These are phyloP conservation scores for Delphinella strobiligena DNA, from an alignment of 2,329 filamentous ascomycete genomes.

Conservation along the genomic window DNA sequence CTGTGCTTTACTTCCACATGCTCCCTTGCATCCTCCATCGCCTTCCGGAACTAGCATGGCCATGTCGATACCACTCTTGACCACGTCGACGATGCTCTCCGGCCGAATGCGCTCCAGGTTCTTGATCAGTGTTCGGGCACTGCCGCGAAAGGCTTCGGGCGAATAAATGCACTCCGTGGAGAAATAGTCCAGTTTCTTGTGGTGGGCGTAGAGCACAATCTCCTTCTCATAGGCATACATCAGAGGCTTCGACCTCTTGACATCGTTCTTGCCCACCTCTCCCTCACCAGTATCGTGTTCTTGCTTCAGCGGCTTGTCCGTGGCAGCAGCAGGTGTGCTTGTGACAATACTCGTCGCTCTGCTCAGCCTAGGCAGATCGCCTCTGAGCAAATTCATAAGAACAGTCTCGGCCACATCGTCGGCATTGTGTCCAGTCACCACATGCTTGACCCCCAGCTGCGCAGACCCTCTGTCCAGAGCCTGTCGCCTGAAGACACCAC, in stretches of 20 bases:
- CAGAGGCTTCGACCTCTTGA: constrained; percentile 89
- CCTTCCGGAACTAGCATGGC: constrained; percentile 62
- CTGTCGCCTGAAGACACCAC: constrained; percentile 88
- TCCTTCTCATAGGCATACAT: constrained; percentile 99
- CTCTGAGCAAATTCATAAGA: constrained; percentile 89
- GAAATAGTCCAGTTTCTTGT: constrained; percentile 96
- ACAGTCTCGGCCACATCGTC: constrained; percentile 97
- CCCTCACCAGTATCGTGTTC: constrained; percentile 9
- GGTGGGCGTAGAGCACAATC: constrained; percentile 93
- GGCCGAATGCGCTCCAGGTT: constrained; percentile 86
- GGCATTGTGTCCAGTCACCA: constrained; percentile 95
- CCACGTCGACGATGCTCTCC: constrained; percentile 89
- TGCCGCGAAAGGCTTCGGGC: constrained; percentile 90
- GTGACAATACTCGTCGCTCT: constrained; percentile 84
- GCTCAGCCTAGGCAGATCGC: constrained; percentile 76
- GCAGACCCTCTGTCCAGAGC: constrained; percentile 87
- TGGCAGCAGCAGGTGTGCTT: constrained; percentile 33
- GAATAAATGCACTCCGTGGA: constrained; percentile 98
- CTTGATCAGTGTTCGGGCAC: constrained; percentile 84
- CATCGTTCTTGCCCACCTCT: constrained; percentile 49
- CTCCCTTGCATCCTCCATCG: constrained; percentile 37
- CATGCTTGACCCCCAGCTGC: constrained; percentile 75
- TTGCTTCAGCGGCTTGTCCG: constrained; percentile 11
- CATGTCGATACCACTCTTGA: constrained; percentile 93
- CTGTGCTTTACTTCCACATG: constrained; percentile 25